Evolutionary conservation across 208 protist species (phyloP), one percentile per base, ranked within the genome.

Genomic region (Angomonas deanei): DNA sequence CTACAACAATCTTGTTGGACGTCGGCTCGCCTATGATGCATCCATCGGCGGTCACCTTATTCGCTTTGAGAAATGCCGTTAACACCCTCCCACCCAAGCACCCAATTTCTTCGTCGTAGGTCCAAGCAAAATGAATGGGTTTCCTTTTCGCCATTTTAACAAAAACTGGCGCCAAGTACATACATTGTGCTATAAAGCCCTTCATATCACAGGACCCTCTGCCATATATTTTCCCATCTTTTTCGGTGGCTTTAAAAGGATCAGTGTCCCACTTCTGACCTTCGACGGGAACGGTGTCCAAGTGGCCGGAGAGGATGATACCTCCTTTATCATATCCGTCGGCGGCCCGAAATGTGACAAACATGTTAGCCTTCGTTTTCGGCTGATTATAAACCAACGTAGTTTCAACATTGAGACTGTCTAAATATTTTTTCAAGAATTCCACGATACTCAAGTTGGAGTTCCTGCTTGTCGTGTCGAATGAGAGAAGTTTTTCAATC

Each of bases 241-340:
- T 26, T 42, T 61, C 55, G 19, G 36, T 49, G 61, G 84, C 38
- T 36, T 39, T 61, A 32, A 86, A 86, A 2, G 83, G 72, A 65
- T 84, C 77, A 52, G 46, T 78, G 70, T 78, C 69, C 74, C 83
- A 87, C 75, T 68, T 68, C 70, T 91, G 84, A 33, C 80, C 84
- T 33, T 76, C 76, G 55, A 87, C 80, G 15, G 84, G 76, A 52
- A 91, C 84, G 38, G 87, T 78, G 57, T 91, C 80, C 5, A 73
- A 88, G 70, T 86, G 74, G 26, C 79, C 83, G 15, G 66, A 80
- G 30, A 84, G 32, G 46, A 82, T 76, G 36, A 86, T 68, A 58
- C 83, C 73, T 64, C 79, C 74, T 10, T 82, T 66, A 50, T 69
- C 76, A 32, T 60, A 50, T 48, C 79, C 80, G 36, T 72, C 68